Evolutionary conservation across 1,284 basidiomycete genomes (phyloP).

Genomic region (Waitea zeae): DNA sequence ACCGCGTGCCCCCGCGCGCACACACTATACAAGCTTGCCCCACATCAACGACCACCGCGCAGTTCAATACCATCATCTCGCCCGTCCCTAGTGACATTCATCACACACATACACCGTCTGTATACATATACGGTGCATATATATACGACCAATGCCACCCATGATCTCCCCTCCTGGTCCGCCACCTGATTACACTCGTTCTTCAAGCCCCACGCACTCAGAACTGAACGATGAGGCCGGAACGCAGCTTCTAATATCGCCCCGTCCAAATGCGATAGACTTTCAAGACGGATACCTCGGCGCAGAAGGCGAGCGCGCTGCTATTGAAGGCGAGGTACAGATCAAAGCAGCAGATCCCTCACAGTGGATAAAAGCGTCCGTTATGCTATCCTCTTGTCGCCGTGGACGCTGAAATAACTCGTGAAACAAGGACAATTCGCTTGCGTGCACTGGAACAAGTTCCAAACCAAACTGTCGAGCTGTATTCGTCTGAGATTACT

Average conservation of each 20-base stretch:
- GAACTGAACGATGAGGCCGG: too few relatives aligned
- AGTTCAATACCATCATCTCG: too few relatives aligned
- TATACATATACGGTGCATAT: too few relatives aligned
- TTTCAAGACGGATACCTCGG: slow-evolving; percentile 72
- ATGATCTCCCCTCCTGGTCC: too few relatives aligned
- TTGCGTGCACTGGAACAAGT: slow-evolving; percentile 51
- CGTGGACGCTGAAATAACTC: slow-evolving; percentile 4
- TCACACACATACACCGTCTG: too few relatives aligned
- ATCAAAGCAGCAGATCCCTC: slow-evolving; percentile 45
- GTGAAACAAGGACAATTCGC: slow-evolving; percentile 32
- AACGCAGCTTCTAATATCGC: slow-evolving; percentile 39
- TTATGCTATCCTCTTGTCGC: slow-evolving; percentile 7
- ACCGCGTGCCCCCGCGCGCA: too few relatives aligned
- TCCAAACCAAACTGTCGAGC: slow-evolving; percentile 43
- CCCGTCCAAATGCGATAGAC: slow-evolving; percentile 41
- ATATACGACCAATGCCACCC: too few relatives aligned
- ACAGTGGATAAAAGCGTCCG: slow-evolving; percentile 55
- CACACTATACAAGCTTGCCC: too few relatives aligned
- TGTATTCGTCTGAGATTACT: slow-evolving; percentile 32
- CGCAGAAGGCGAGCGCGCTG: slow-evolving; percentile 58
- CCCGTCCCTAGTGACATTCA: too few relatives aligned
- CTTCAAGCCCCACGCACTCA: too few relatives aligned
- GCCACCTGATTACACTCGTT: too few relatives aligned
- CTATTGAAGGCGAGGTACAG: slow-evolving; percentile 69
- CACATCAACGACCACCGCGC: too few relatives aligned